These are phyloP conservation scores for Termitomyces sp. DNA, from an alignment of 768 basidiomycete species.

Conservation along the genomic window DNA sequence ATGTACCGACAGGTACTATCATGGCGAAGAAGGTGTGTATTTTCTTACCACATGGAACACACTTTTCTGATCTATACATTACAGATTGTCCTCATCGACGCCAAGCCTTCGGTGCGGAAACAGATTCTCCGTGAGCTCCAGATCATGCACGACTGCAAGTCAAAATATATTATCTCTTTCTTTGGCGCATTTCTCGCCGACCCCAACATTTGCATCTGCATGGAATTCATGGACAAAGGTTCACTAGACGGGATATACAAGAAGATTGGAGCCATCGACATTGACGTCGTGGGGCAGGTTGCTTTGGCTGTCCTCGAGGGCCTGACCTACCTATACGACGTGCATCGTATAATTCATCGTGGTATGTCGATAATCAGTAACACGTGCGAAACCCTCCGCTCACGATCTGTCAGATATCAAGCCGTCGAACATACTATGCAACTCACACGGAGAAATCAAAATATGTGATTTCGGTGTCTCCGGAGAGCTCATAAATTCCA, in stretches of 20 bases:
- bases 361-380: constrained; percentile 48
- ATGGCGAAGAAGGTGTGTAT: constrained; percentile 95
- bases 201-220: constrained; percentile 98
- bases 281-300: constrained; percentile 89
- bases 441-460: constrained; percentile 94
- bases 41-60: neutral
- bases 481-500: constrained; percentile 97
- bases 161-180: constrained; percentile 93
- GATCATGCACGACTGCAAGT: constrained; percentile 98
- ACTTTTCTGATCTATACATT: constrained; percentile 1
- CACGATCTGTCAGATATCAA: constrained; percentile 79
- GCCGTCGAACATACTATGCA: constrained; percentile 95
- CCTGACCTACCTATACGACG: constrained; percentile 95
- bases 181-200: constrained; percentile 96
- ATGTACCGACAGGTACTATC: constrained; percentile 82
- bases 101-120: constrained; percentile 93
- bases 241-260: constrained; percentile 96
- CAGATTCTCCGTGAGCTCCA: constrained; percentile 97
- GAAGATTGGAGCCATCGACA: constrained; percentile 89
- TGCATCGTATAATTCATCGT: constrained; percentile 96
- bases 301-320: constrained; percentile 95
- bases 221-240: constrained; percentile 96
- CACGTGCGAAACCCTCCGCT: neutral
- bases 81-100: constrained; percentile 94
- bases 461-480: constrained; percentile 99